Percentiles rank a stretch among this genome's conserved stretches.
Conservation (phyloP, 179 eudicot species). For the Drosera spatulata region DNA sequence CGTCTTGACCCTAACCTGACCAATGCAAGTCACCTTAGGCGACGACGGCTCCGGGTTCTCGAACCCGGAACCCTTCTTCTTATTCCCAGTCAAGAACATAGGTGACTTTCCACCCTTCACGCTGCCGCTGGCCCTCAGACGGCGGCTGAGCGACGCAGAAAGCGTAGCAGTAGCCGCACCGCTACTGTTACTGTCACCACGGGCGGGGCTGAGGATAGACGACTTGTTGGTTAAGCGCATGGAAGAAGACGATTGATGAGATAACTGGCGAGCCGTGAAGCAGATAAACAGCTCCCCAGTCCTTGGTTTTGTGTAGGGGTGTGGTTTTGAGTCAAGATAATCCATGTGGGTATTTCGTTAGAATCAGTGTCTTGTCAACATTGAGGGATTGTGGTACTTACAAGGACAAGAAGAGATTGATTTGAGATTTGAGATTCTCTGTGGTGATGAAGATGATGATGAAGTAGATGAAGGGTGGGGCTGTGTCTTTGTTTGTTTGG, state of each 20-base stretch:
- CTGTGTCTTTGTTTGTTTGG: too few relatives aligned
- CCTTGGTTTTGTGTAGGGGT: constrained; percentile 4
- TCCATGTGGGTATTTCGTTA: too few relatives aligned
- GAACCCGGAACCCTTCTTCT: constrained; percentile 30
- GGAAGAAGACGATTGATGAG: constrained; percentile 20
- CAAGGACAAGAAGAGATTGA: too few relatives aligned
- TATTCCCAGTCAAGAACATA: constrained; percentile 36
- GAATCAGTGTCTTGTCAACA: too few relatives aligned
- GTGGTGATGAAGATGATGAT: too few relatives aligned
- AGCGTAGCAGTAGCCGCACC: constrained; percentile 18
- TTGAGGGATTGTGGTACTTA: too few relatives aligned
- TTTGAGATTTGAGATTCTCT: too few relatives aligned
- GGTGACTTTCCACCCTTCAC: constrained; percentile 53
- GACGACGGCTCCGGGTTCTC: constrained; percentile 72
- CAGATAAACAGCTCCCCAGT: constrained; percentile 27
- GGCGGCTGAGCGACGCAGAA: constrained; percentile 53
- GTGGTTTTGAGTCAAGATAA: background rate
- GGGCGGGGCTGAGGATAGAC: constrained; percentile 32
- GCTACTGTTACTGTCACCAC: background rate
- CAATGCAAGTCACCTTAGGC: constrained; percentile 25
- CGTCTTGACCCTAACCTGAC: constrained; percentile 74
- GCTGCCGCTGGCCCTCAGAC: constrained; percentile 59
- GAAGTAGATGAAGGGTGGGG: too few relatives aligned
- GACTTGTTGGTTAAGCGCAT: constrained; percentile 23
- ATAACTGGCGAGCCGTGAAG: constrained; percentile 21